Evolutionary conservation across 2,329 filamentous ascomycete genomes (phyloP).

Genomic region (Fusarium lateritium): DNA sequence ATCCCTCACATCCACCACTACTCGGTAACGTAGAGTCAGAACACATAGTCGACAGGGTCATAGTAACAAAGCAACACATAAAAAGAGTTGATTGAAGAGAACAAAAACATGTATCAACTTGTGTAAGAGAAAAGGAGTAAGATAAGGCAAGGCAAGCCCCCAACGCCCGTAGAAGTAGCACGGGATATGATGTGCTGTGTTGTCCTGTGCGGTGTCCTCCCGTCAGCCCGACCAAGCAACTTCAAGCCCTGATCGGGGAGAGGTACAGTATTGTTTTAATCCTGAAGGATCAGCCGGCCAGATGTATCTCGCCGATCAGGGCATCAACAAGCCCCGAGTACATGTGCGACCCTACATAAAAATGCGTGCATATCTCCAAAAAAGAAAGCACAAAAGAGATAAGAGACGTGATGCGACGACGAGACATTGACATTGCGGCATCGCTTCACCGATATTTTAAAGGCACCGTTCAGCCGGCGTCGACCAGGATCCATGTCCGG

Average conservation of each 20-base stretch:
- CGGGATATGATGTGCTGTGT: slow-evolving; percentile 22
- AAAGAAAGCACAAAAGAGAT: slow-evolving; percentile 6
- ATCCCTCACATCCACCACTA: slow-evolving; percentile 41
- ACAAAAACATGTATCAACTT: neutral
- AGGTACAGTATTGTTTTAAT: too few species aligned
- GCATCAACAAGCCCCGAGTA: neutral
- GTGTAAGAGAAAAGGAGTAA: neutral
- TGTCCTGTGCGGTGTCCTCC: neutral
- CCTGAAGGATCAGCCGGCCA: too few species aligned
- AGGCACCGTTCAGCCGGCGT: slow-evolving; percentile 21
- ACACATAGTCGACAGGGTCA: slow-evolving; percentile 10
- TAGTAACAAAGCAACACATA: too few species aligned
- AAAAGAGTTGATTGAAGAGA: neutral
- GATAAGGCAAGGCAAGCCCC: slow-evolving; percentile 22
- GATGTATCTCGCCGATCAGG: too few species aligned
- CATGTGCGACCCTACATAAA: slow-evolving; percentile 15
- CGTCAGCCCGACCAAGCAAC: slow-evolving; percentile 13
- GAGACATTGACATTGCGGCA: slow-evolving; percentile 4
- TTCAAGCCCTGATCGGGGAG: neutral
- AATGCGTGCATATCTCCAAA: slow-evolving; percentile 8
- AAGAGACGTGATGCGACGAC: neutral
- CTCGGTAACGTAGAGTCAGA: slow-evolving; percentile 7
- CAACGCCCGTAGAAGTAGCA: slow-evolving; percentile 8
- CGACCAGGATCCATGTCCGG: slow-evolving; percentile 24
- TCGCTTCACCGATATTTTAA: slow-evolving; percentile 38